Conservation (phyloP, 495 filamentous ascomycete genomes). For the Tuber umbilicatum region DNA sequence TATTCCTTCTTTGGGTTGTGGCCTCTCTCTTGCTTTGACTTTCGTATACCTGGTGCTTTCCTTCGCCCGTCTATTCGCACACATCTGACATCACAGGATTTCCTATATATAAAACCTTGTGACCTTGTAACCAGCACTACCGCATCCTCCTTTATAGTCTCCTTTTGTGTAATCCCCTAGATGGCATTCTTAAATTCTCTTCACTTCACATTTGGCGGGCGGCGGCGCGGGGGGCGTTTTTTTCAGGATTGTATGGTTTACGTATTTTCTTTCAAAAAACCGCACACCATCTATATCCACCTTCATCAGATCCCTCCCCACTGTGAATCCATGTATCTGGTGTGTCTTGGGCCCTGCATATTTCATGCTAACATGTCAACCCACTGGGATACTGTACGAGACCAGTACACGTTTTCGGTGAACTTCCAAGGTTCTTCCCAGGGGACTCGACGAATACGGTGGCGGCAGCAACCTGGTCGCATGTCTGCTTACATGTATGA, state of each 20-base stretch:
- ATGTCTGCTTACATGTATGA: background rate
- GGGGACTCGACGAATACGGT: background rate
- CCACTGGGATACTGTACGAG: background rate
- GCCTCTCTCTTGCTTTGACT: background rate
- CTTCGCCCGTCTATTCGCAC: background rate
- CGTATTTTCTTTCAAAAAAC: background rate
- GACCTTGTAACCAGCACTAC: background rate
- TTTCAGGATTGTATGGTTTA: background rate
- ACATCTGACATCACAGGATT: background rate
- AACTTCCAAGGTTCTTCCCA: background rate
- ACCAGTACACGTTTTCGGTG: background rate
- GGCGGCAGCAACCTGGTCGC: background rate
- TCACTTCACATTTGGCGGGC: background rate
- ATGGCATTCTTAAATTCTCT: background rate
- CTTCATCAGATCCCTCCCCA: background rate
- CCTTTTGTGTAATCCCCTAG: background rate
- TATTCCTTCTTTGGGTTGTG: background rate
- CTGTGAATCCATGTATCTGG: background rate
- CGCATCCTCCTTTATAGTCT: background rate
- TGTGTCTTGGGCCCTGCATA: background rate
- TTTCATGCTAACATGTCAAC: background rate
- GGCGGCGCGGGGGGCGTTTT: background rate
- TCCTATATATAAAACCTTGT: background rate
- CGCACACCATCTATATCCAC: background rate
- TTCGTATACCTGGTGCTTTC: background rate